Evolutionary conservation across 2,329 filamentous ascomycete genomes (phyloP), one percentile per base, ranked within the genome.

Genomic region (Zymoseptoria tritici): DNA sequence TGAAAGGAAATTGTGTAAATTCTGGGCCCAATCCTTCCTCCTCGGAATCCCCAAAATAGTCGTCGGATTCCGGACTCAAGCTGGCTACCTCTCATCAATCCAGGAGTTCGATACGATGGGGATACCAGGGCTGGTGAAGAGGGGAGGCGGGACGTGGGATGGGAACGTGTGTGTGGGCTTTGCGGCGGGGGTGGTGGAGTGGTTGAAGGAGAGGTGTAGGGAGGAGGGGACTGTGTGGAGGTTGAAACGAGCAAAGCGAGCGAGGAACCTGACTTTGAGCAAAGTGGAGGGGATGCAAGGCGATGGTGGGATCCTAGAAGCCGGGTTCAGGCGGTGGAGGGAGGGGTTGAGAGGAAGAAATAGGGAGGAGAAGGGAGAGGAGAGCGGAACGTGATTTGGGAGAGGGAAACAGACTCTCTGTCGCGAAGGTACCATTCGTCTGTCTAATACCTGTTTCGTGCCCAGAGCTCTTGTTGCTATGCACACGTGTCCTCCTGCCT

Each of bases 11-110:
- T 81, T 97, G 75, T 68, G 72, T 29, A 95, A 95, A 70, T 96
- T 93, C 76, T 99, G 94, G 94, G 90, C 93, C 13, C 94, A 97
- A 74, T 96, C 90, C 0, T 99, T 96, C 71, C 80, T 99, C 2
- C 85, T 99, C 1, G 93, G 93, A 49, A 92, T 97, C 0, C 91
- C 91, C 0, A 94, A 87, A 66, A 90, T 99, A 65, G 85, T 97
- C 52, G 89, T 99, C 29, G 94, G 94, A 0, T 97, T 94, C 73
- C 86, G 94, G 54, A 86, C 83, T 36, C 84, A 81, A 58, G 71
- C 86, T 58, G 93, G 94, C 7, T 82, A 90, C 57, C 79, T 99
- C 21, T 80, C 81, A 54, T 80, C 83, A 11, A 72, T 95, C 11
- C 84, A 96, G 72, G 90, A 96, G 70, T 83, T 96, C 31, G 84